A percentile compares a stretch with the other conserved stretches of the same genome.
phyloP scores from a whole-genome alignment of 2,329 filamentous ascomycete species.

The Cadophora malorum region DNA sequence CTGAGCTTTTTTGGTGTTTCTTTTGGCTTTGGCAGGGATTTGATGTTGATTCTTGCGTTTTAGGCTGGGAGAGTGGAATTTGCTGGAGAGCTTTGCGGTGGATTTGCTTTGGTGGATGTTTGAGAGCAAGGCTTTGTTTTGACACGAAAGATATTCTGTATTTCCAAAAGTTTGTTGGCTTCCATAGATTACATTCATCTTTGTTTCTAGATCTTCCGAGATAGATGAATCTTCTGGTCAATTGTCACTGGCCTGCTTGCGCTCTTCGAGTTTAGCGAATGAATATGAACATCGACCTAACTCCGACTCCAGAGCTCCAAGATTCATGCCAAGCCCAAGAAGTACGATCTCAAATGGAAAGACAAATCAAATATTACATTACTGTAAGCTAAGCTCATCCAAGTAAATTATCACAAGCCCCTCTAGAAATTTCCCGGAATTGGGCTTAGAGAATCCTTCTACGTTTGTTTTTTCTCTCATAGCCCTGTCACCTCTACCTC shows the following conservation, averaged over 20 bases:
- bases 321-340: background rate
- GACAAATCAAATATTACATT: no score
- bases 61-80: background rate
- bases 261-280: background rate
- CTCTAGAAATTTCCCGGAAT: no score
- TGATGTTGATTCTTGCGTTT: constrained; percentile 1
- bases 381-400: no score
- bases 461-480: no score
- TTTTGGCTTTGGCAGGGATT: background rate
- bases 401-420: no score
- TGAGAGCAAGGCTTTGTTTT: background rate
- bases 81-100: background rate
- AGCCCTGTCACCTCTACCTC: background rate
- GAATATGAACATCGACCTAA: background rate
- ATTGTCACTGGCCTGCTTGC: background rate
- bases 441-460: no score
- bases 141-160: no score
- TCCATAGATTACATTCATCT: no score
- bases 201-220: no score
- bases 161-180: no score
- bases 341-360: no score
- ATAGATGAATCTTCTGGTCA: background rate
- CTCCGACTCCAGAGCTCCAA: background rate
- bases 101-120: background rate
- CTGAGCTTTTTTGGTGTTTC: background rate